These are phyloP conservation scores for Chaetomium olivaceum DNA, from an alignment of 2,329 filamentous ascomycete species.

Conservation along the genomic window DNA sequence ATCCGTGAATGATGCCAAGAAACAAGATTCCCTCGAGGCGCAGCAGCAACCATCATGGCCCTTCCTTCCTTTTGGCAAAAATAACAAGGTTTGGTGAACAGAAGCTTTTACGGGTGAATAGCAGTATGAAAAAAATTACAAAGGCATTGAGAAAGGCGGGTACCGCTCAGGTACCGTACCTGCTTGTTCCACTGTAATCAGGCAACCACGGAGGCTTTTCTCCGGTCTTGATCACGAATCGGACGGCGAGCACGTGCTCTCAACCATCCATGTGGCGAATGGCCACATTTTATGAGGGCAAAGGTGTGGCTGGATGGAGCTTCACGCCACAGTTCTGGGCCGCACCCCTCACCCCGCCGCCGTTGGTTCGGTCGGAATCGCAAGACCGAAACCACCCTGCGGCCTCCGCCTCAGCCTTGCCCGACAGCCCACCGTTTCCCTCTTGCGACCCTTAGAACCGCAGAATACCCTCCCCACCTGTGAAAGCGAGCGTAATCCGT, in stretches of 20 bases:
- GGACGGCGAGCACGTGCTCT: background rate
- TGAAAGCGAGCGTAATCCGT: background rate
- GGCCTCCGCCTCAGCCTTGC: slow-evolving; percentile 8
- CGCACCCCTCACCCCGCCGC: background rate
- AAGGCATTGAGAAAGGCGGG: no score
- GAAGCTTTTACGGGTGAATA: background rate
- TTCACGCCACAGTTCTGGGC: background rate
- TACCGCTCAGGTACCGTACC: no score
- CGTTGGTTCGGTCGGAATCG: background rate
- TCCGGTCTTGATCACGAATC: no score
- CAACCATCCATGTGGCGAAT: background rate
- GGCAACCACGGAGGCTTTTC: no score
- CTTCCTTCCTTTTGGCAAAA: background rate
- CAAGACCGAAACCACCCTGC: background rate
- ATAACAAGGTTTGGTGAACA: background rate
- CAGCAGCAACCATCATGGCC: background rate
- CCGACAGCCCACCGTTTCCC: background rate
- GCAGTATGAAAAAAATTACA: background rate
- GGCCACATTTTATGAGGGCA: background rate
- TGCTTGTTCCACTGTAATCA: no score
- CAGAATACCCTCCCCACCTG: background rate
- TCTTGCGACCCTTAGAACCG: background rate
- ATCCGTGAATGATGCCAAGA: background rate
- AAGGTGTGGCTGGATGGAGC: background rate
- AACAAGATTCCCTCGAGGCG: background rate